Evolutionary conservation across 2,329 filamentous ascomycete genomes (phyloP), one percentile per base, ranked within the genome.

Genomic region (Hymenoscyphus repandus): DNA sequence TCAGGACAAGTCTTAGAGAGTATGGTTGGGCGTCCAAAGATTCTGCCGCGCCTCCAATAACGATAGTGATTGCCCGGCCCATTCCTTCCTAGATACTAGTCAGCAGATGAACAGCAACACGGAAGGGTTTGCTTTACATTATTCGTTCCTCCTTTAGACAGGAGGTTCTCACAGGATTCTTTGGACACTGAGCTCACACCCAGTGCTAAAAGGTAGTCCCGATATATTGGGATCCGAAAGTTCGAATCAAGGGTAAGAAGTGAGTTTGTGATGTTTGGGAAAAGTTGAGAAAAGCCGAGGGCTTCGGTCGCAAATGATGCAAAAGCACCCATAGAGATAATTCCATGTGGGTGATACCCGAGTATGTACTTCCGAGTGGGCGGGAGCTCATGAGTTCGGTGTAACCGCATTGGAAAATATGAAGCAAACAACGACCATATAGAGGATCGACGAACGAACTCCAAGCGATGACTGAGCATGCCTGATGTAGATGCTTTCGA

Each of bases 321-420:
- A 72, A 92, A 96, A 0, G 91, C 92, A n/a, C 92, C 93, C 62
- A 96, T 90, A 5, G 88, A 93, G 64, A 99, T 96, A 68, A 99
- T 97, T 20, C 93, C 92, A 66, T 99, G 93, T 0, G 93, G 93
- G 63, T 97, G 93, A 68, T 97, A 97, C 40, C 92, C 92, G 62
- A 99, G 90, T 56, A 99, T 90, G 72, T 97, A 99, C 70, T 95
- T 96, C 56, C 90, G 78, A 1, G 86, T 90, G 0, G 90, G 79
- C 18, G 87, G 80, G 6, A 99, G 79, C 50, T 85, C 78, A 58
- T 86, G 79, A 3, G 89, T 93, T 58, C 93, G 89, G 72, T 97
- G 90, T 36, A 99, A 77, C 50, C 80, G 80, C 43, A 90, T 89
- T 3, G 93, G 93, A 65, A 95, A 99, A 73, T 97, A 99, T 13